Conservation (phyloP, 345 rosid species). For the Arabidopsis thaliana region TAIR10.1 NC_003076.8:2649001-2649500, state of each 20-base stretch:
- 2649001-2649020: constrained; percentile 86
- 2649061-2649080: constrained; percentile 19
- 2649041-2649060: constrained; percentile 20
- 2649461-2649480: constrained; percentile 13
- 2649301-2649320: constrained; percentile 79
- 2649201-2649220: constrained; percentile 22
- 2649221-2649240: constrained; percentile 74
- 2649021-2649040: constrained; percentile 44
- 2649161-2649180: background rate
- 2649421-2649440: background rate
- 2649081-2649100: constrained; percentile 21
- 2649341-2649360: constrained; percentile 8
- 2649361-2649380: constrained; percentile 18
- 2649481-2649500: background rate
- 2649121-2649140: background rate
- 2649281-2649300: constrained; percentile 77
- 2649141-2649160: background rate
- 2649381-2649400: background rate
- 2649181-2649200: constrained; percentile 12
- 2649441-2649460: constrained; percentile 9
- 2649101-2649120: background rate
- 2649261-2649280: constrained; percentile 86
- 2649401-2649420: background rate
- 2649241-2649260: constrained; percentile 82
- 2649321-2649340: constrained; percentile 42